A percentile compares a stretch with the other conserved stretches of the same genome.
phyloP scores from a whole-genome alignment of 2,329 filamentous ascomycete species.

The Calonectria crousiana region DNA sequence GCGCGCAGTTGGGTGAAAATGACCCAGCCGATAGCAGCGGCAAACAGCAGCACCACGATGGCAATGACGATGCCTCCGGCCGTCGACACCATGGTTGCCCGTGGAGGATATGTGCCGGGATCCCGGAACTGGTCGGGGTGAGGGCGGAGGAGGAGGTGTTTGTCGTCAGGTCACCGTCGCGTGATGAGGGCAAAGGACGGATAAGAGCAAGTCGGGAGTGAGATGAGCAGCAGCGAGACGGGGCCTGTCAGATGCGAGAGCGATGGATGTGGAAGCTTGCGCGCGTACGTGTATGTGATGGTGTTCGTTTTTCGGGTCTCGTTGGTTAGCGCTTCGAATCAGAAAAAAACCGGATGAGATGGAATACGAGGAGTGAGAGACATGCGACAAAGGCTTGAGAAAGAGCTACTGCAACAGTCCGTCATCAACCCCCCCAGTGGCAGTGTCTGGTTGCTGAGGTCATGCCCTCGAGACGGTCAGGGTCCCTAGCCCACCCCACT shows the following conservation, averaged over 20 bases:
- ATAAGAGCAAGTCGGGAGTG: neutral
- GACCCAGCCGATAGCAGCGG: slow-evolving; percentile 73
- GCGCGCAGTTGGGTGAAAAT: slow-evolving; percentile 80
- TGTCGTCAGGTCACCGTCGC: slow-evolving; percentile 4
- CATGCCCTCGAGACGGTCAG: slow-evolving; percentile 1
- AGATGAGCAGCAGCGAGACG: neutral
- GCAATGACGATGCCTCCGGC: slow-evolving; percentile 80
- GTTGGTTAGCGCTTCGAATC: neutral
- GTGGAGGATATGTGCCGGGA: neutral
- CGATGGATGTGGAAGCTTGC: neutral
- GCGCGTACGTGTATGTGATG: neutral
- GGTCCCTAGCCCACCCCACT: slow-evolving; percentile 4
- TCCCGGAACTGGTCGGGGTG: neutral
- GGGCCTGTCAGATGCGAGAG: neutral
- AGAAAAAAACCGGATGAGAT: slow-evolving; percentile 3
- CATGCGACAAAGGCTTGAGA: slow-evolving; percentile 11
- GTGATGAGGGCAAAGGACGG: neutral
- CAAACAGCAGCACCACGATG: slow-evolving; percentile 71
- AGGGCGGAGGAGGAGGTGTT: neutral
- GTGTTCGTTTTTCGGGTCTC: neutral
- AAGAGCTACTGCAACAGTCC: slow-evolving; percentile 2
- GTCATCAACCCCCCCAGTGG: neutral
- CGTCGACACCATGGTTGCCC: slow-evolving; percentile 65
- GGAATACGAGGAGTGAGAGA: slow-evolving; percentile 20
- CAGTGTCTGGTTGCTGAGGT: slow-evolving; percentile 12